Percentiles rank a stretch among this genome's conserved stretches.
phyloP scores from a whole-genome alignment of 805 yeast species.

The Ogataea trehalophila region DNA sequence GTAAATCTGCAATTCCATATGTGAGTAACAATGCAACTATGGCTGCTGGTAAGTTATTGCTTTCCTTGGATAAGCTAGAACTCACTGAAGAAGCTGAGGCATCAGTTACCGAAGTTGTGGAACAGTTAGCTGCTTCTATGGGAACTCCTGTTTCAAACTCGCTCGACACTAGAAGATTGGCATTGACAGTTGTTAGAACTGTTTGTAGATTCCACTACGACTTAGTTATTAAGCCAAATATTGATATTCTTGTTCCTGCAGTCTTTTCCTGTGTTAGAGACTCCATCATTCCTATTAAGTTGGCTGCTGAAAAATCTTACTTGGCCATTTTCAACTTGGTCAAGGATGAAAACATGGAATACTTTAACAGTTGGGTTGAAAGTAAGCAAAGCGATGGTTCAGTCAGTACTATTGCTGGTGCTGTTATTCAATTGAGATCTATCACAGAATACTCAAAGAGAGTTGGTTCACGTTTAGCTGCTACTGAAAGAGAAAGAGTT shows the following conservation, averaged over 20 bases:
- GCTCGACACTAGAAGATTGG: conserved; percentile 70
- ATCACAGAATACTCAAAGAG: conserved; percentile 85
- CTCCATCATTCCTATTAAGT: conserved; percentile 81
- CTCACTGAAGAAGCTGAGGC: conserved; percentile 29
- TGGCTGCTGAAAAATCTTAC: conserved; percentile 91
- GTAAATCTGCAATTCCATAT: conserved; percentile 40
- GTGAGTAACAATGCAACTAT: conserved; percentile 70
- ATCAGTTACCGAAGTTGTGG: conserved; percentile 40
- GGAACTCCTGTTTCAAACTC: conserved; percentile 57
- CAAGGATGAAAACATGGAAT: conserved; percentile 50
- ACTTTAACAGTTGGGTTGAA: conserved; percentile 63
- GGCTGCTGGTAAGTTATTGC: conserved; percentile 77
- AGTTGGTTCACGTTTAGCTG: conserved; percentile 82
- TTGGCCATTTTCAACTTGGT: conserved; percentile 67
- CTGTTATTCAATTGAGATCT: conserved; percentile 57
- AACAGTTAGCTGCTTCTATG: conserved; percentile 45
- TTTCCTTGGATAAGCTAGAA: conserved; percentile 42
- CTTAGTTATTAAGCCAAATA: conserved; percentile 44
- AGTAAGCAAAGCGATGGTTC: conserved; percentile 33
- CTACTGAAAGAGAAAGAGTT: conserved; percentile 80
- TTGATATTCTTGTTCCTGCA: conserved; percentile 59
- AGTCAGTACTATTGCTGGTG: conserved; percentile 40
- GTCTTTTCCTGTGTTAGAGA: conserved; percentile 84
- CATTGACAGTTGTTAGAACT: conserved; percentile 73
- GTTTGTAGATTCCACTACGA: conserved; percentile 58